These are phyloP conservation scores for Tillandsia leiboldiana DNA, from an alignment of 176 grass and related monocot genomes.

Conservation along the genomic window DNA sequence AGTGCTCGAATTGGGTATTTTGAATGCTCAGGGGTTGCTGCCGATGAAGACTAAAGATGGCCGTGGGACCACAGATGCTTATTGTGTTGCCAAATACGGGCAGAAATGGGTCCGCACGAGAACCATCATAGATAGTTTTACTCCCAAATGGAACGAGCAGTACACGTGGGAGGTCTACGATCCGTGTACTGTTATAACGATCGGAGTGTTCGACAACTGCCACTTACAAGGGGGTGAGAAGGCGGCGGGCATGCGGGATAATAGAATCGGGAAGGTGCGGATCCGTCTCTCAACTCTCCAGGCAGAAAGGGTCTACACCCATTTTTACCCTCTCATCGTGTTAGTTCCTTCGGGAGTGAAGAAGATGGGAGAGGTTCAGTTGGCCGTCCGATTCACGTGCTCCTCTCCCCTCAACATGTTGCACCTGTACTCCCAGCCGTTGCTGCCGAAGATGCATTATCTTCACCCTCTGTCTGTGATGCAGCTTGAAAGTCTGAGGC, in stretches of 20 bases:
- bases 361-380: conserved; percentile 66
- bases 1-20: conserved; percentile 50
- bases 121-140: conserved; percentile 47
- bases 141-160: conserved; percentile 56
- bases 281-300: conserved; percentile 60
- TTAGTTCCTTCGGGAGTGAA: conserved; percentile 48
- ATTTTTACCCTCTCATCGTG: conserved; percentile 43
- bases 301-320: conserved; percentile 43
- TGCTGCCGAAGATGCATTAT: conserved; percentile 70
- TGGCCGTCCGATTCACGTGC: conserved; percentile 53
- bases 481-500: conserved; percentile 50
- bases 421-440: conserved; percentile 46
- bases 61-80: conserved; percentile 44
- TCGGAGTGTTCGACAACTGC: conserved; percentile 57
- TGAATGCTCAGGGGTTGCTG: conserved; percentile 46
- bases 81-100: conserved; percentile 61
- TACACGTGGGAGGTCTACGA: conserved; percentile 77
- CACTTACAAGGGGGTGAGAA: conserved; percentile 42
- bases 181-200: conserved; percentile 52
- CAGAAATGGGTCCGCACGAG: conserved; percentile 64
- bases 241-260: conserved; percentile 25
- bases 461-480: conserved; percentile 45
- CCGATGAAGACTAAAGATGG: conserved; percentile 67
- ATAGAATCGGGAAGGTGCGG: conserved; percentile 54
- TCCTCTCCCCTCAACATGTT: conserved; percentile 49